Conservation (phyloP, 2,329 filamentous ascomycete species). For the Corniculantispora saksenae region DNA sequence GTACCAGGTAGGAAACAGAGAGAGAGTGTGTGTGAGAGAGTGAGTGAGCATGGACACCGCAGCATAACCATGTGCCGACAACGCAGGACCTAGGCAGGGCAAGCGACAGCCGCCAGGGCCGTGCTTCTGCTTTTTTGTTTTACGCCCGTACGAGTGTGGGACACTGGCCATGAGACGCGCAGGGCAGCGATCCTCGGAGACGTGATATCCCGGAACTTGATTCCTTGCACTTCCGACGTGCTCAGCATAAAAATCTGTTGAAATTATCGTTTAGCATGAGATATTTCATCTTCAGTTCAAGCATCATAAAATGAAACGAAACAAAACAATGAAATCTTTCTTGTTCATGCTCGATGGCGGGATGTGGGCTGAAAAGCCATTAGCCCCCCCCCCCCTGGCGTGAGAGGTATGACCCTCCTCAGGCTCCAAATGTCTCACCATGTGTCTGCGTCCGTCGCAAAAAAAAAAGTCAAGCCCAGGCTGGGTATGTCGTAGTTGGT, state of each 20-base stretch:
- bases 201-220: too few species aligned
- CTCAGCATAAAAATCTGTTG: too few species aligned
- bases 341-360: too few species aligned
- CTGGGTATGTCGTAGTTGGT: background rate
- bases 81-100: too few species aligned
- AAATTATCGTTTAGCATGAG: too few species aligned
- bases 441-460: conserved; percentile 27
- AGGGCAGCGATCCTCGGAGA: too few species aligned
- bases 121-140: background rate
- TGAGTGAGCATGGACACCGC: background rate
- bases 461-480: background rate
- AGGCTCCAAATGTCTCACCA: conserved; percentile 17
- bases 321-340: too few species aligned
- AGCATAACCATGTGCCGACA: background rate
- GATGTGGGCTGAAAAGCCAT: background rate
- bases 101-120: conserved; percentile 4
- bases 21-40: too few species aligned
- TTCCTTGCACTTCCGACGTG: too few species aligned
- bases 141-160: background rate
- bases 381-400: background rate
- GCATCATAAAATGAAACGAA: background rate
- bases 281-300: too few species aligned
- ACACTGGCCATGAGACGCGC: too few species aligned
- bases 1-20: too few species aligned
- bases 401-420: background rate